These are phyloP conservation scores for Terfezia claveryi DNA, from an alignment of 495 filamentous ascomycete genomes.

Conservation along the genomic window DNA sequence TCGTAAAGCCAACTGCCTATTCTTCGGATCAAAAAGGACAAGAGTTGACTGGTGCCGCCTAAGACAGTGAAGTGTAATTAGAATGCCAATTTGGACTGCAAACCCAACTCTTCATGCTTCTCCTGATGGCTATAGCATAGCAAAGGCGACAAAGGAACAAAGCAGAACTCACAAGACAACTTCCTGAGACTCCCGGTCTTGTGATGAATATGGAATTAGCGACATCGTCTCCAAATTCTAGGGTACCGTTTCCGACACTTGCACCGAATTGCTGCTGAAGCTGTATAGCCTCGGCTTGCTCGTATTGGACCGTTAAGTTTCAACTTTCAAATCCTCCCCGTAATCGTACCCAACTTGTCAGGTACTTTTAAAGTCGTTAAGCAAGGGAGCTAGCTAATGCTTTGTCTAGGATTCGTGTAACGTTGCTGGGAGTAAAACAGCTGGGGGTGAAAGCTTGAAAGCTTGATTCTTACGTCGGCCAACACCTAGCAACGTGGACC, in stretches of 20 bases:
- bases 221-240: slow-evolving; percentile 26
- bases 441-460: no score
- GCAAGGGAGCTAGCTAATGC: no score
- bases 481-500: no score
- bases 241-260: background rate
- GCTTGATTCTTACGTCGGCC: no score
- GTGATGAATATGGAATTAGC: slow-evolving; percentile 33
- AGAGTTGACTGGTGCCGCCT: slow-evolving; percentile 84
- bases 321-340: no score
- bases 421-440: no score
- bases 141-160: background rate
- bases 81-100: background rate
- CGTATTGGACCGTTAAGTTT: no score
- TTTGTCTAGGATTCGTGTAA: no score
- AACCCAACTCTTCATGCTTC: background rate
- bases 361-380: no score
- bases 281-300: no score
- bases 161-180: background rate
- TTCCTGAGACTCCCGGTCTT: background rate
- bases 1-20: slow-evolving; percentile 61
- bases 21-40: slow-evolving; percentile 71
- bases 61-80: background rate
- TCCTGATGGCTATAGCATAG: background rate
- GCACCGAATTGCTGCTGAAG: no score
- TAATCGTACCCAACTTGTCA: no score